Conservation (phyloP, 2,329 filamentous ascomycete genomes). For the Colletotrichum tabaci region DNA sequence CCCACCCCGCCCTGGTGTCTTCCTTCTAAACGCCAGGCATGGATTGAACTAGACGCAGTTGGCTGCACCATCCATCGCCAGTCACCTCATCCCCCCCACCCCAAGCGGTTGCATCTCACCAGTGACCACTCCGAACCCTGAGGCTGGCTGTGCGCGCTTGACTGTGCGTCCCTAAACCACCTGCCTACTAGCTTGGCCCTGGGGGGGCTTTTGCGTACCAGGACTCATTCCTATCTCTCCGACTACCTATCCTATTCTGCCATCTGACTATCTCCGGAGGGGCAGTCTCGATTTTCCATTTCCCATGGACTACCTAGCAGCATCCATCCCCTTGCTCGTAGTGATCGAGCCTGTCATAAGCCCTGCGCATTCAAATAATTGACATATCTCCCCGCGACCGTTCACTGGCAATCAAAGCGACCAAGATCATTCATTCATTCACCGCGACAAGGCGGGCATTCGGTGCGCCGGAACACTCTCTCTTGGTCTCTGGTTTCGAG, state of each 20-base stretch:
- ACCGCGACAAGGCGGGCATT: constrained; percentile 7
- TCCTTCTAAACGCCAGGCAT: background rate
- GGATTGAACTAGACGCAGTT: background rate
- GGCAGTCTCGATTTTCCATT: background rate
- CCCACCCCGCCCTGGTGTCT: background rate
- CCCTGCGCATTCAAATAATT: constrained; percentile 15
- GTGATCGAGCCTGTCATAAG: constrained; percentile 1
- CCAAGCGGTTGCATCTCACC: background rate
- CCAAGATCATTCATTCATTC: background rate
- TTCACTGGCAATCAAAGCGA: background rate
- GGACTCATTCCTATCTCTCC: background rate
- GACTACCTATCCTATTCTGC: background rate
- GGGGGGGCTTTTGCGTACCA: background rate
- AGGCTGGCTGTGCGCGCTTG: background rate
- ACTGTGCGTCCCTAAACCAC: background rate
- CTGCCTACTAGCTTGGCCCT: background rate
- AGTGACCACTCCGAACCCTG: background rate
- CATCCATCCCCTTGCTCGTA: background rate
- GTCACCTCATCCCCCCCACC: background rate
- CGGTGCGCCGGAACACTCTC: background rate
- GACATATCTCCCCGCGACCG: constrained; percentile 3
- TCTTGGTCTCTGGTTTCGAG: background rate
- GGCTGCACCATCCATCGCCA: background rate
- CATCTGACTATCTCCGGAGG: background rate
- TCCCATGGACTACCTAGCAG: background rate